Conservation (phyloP, 306 rosid genomes). For the Malus orientalis region DNA sequence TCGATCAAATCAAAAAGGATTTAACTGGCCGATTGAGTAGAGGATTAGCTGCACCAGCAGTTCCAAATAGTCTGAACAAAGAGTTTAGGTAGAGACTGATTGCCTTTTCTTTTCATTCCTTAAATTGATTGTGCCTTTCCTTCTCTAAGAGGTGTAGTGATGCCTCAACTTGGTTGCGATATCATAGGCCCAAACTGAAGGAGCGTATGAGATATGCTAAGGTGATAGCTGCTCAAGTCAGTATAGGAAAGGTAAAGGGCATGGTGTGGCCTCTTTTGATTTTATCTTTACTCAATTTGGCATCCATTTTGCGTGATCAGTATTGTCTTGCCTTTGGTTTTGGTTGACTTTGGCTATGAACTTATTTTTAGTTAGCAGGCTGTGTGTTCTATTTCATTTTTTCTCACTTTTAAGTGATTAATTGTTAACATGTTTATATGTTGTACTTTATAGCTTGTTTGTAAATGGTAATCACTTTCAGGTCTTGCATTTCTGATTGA, state of each 20-base stretch:
- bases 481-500: too few species aligned
- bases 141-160: conserved; percentile 8
- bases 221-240: conserved; percentile 82
- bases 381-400: too few species aligned
- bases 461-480: too few species aligned
- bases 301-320: too few species aligned
- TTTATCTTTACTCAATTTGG: too few species aligned
- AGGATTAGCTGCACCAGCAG: conserved; percentile 69
- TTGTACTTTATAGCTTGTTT: too few species aligned
- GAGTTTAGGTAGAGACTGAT: conserved; percentile 58
- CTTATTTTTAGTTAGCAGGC: too few species aligned
- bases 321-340: too few species aligned
- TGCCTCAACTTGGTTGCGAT: conserved; percentile 4
- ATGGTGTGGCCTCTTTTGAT: background rate
- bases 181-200: conserved; percentile 58
- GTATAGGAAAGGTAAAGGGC: conserved; percentile 64
- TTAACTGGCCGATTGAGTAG: conserved; percentile 66
- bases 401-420: too few species aligned
- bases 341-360: too few species aligned
- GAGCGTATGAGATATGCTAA: conserved; percentile 89
- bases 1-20: conserved; percentile 78
- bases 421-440: too few species aligned
- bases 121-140: background rate
- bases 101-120: background rate
- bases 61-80: conserved; percentile 62